Conservation (phyloP, 306 rosid genomes). For the Elaeagnus macrophylla region DNA sequence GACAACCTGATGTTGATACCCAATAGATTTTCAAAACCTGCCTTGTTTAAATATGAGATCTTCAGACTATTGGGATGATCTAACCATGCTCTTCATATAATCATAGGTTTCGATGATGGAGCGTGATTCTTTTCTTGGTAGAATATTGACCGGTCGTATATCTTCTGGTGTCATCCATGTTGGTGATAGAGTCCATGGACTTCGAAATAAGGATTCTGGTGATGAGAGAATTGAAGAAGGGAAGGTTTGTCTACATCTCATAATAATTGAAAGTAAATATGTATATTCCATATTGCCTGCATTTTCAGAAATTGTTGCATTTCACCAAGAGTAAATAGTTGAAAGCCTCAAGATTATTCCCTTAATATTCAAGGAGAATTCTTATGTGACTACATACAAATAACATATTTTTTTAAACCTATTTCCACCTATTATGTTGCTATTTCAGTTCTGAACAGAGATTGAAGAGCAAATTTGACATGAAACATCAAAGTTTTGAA, state of each 20-base stretch:
- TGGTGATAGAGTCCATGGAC: constrained; percentile 90
- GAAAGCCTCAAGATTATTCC: too few relatives aligned
- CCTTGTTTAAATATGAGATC: not conserved
- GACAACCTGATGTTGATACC: too few relatives aligned
- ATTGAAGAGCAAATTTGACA: not conserved
- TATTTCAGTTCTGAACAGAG: not conserved
- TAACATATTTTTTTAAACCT: not conserved
- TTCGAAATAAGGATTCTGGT: constrained; percentile 62
- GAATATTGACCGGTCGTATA: constrained; percentile 89
- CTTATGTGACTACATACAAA: too few relatives aligned
- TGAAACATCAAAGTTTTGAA: not conserved
- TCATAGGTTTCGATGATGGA: constrained; percentile 98
- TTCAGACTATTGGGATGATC: constrained; percentile 17
- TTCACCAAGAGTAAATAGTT: too few relatives aligned
- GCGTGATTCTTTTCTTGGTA: constrained; percentile 76
- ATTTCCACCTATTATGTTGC: too few relatives aligned
- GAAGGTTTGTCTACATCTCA: constrained; percentile 49
- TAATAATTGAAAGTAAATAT: constrained; percentile 11
- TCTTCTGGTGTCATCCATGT: constrained; percentile 64
- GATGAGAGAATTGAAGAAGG: constrained; percentile 85
- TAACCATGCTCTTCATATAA: constrained; percentile 39
- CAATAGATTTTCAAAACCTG: not conserved
- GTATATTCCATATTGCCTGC: not conserved
- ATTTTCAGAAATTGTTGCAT: too few relatives aligned
- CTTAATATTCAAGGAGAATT: too few relatives aligned